Percentiles rank a stretch among this genome's conserved stretches.
Conservation (phyloP, 192 early-diverging fungal genomes). For the Phlyctochytrium planicorne region DNA sequence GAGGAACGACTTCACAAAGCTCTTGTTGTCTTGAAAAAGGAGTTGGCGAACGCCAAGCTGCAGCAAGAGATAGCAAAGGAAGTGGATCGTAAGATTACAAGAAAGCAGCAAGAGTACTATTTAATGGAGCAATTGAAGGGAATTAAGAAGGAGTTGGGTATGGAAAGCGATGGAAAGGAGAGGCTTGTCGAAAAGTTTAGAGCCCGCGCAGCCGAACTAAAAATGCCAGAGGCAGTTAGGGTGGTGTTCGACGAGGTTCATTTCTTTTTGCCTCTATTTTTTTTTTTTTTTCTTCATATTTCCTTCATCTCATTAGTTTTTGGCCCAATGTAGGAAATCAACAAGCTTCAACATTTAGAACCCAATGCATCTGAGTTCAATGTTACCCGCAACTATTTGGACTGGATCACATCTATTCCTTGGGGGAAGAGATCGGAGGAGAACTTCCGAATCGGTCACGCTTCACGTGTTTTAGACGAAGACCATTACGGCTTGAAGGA, state of each 20-base stretch:
- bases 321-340: slow-evolving; percentile 65
- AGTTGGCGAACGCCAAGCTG: slow-evolving; percentile 94
- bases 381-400: slow-evolving; percentile 97
- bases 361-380: slow-evolving; percentile 97
- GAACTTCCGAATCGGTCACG: slow-evolving; percentile 90
- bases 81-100: slow-evolving; percentile 96
- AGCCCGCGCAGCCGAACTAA: slow-evolving; percentile 76
- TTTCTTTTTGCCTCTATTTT: slow-evolving; percentile 7
- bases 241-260: slow-evolving; percentile 94
- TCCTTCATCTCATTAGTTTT: neutral
- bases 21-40: slow-evolving; percentile 93
- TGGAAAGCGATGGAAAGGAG: slow-evolving; percentile 98
- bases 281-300: slow-evolving; percentile 11
- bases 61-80: slow-evolving; percentile 97
- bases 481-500: slow-evolving; percentile 99
- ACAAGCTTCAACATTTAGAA: slow-evolving; percentile 90
- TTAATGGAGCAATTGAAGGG: slow-evolving; percentile 99
- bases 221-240: slow-evolving; percentile 86
- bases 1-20: slow-evolving; percentile 92
- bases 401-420: slow-evolving; percentile 97
- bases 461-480: slow-evolving; percentile 87
- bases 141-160: slow-evolving; percentile 98
- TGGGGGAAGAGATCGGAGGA: slow-evolving; percentile 91
- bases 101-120: slow-evolving; percentile 97
- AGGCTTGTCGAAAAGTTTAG: slow-evolving; percentile 94